Evolutionary conservation across 164 flowering plant genomes (phyloP).

Genomic region (Echeveria elegans): DNA sequence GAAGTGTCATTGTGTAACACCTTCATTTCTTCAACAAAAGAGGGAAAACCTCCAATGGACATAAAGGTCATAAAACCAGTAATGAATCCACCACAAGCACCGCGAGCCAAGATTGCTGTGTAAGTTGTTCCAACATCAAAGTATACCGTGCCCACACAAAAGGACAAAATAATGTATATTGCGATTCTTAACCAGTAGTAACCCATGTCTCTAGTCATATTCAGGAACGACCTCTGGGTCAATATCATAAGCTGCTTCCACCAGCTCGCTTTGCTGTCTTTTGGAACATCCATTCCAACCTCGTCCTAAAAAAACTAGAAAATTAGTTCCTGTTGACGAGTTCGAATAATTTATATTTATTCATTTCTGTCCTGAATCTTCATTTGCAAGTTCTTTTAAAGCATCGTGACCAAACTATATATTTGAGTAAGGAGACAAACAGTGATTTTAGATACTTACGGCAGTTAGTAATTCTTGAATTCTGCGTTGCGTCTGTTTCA

Average conservation of each 20-base stretch:
- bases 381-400: too few relatives aligned
- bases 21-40: slow-evolving; percentile 87
- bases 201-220: slow-evolving; percentile 78
- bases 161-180: slow-evolving; percentile 43
- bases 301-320: neutral
- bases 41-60: slow-evolving; percentile 90
- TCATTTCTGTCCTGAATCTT: too few relatives aligned
- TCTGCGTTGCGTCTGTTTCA: neutral
- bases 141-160: slow-evolving; percentile 66
- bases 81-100: slow-evolving; percentile 59
- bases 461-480: neutral
- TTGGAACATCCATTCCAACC: slow-evolving; percentile 14
- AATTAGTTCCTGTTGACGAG: too few relatives aligned
- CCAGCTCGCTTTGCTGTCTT: slow-evolving; percentile 62
- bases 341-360: neutral
- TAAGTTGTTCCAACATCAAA: slow-evolving; percentile 53
- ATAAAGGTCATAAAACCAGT: slow-evolving; percentile 82
- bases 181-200: slow-evolving; percentile 75
- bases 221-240: slow-evolving; percentile 56
- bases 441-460: neutral
- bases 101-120: slow-evolving; percentile 57
- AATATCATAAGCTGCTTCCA: slow-evolving; percentile 58
- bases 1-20: slow-evolving; percentile 21
- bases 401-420: too few relatives aligned
- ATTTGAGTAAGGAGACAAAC: too few relatives aligned